Evolutionary conservation across 202 grass and related monocot genomes (phyloP).

Genomic region (Schoenoplectus tabernaemontani): DNA sequence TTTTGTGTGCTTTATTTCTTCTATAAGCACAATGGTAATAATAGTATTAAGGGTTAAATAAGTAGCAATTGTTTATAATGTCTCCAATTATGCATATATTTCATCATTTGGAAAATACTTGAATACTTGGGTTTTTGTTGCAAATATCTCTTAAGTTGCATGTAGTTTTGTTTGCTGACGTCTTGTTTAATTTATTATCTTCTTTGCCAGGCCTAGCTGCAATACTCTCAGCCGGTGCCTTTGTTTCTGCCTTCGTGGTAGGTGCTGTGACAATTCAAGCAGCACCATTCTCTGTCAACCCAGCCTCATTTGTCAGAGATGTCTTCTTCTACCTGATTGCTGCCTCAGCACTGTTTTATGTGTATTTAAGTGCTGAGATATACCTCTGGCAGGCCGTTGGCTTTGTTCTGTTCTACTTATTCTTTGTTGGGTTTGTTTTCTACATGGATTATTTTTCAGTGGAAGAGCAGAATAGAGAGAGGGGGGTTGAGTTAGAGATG

Average conservation of each 20-base stretch:
- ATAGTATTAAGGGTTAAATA: neutral
- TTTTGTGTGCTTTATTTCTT: neutral
- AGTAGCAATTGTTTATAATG: neutral
- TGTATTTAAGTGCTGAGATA: constrained; percentile 70
- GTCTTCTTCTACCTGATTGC: constrained; percentile 67
- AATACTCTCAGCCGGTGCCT: constrained; percentile 50
- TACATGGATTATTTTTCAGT: constrained; percentile 63
- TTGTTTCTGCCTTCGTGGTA: constrained; percentile 89
- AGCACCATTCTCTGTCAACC: constrained; percentile 60
- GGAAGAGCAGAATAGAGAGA: constrained; percentile 24
- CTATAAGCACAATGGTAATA: neutral
- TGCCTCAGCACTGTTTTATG: constrained; percentile 43
- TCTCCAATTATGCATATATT: neutral
- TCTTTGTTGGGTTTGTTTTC: constrained; percentile 83
- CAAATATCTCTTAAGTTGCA: neutral
- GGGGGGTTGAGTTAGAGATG: constrained; percentile 31
- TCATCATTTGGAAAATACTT: neutral
- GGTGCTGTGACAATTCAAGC: constrained; percentile 65
- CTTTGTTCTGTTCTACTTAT: constrained; percentile 66
- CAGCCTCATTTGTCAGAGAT: constrained; percentile 47
- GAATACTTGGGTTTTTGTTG: neutral
- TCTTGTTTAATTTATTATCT: neutral
- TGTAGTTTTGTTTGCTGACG: neutral
- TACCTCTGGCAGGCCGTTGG: constrained; percentile 71
- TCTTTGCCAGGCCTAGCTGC: constrained; percentile 35